phyloP scores from a whole-genome alignment of 306 rosid species.

The Datisca glomerata region DNA sequence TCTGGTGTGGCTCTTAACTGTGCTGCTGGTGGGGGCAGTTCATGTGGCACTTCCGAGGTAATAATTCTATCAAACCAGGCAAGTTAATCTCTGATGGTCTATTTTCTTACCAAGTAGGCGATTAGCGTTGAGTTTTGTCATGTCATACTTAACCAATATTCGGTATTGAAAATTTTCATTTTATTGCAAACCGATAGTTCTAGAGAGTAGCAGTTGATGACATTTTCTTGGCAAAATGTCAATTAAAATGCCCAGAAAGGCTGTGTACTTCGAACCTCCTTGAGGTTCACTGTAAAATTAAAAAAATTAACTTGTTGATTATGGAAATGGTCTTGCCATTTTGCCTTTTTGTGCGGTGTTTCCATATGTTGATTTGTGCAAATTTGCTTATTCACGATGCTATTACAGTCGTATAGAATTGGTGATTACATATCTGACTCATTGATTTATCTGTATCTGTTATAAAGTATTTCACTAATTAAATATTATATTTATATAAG shows the following conservation, averaged over 20 bases:
- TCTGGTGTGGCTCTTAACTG: conserved; percentile 32
- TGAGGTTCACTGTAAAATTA: conserved; percentile 25
- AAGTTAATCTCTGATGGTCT: conserved; percentile 22
- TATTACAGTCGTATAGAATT: too few species aligned
- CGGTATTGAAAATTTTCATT: too few species aligned
- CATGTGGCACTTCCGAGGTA: conserved; percentile 31
- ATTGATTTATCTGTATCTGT: too few species aligned
- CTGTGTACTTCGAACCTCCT: conserved; percentile 27
- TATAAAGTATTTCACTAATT: too few species aligned
- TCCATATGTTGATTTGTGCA: too few species aligned
- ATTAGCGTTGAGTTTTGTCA: too few species aligned
- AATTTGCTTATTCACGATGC: too few species aligned
- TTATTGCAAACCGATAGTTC: too few species aligned
- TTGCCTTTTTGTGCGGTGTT: not conserved
- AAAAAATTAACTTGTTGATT: conserved; percentile 7
- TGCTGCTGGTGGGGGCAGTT: conserved; percentile 27
- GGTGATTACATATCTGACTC: too few species aligned
- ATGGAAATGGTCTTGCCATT: conserved; percentile 1
- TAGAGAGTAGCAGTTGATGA: conserved; percentile 1
- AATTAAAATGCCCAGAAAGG: conserved; percentile 11
- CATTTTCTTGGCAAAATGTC: not conserved
- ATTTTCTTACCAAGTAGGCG: too few species aligned
- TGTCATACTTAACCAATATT: too few species aligned
- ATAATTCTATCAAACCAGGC: conserved; percentile 39
- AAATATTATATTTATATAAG: too few species aligned